phyloP scores from a whole-genome alignment of 768 basidiomycete genomes.

The Tricholoma bakamatsutake region DNA sequence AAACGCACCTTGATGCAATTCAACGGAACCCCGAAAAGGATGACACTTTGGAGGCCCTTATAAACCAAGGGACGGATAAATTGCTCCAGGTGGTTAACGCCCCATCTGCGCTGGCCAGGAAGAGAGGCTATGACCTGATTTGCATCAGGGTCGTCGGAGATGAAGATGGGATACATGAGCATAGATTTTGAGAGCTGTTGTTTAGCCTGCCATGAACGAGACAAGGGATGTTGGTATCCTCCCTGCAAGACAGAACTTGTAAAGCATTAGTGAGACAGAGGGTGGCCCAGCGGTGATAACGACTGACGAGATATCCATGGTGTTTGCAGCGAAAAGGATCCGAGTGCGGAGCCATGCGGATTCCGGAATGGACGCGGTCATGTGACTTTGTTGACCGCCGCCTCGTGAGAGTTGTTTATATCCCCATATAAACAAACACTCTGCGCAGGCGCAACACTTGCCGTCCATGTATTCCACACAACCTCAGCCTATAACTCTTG shows the following conservation, averaged over 20 bases:
- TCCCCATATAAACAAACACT: conserved; percentile 47
- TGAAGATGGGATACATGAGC: conserved; percentile 99
- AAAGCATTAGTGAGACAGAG: conserved; percentile 4
- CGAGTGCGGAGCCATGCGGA: no score
- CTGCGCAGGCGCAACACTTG: conserved; percentile 32
- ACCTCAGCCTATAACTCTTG: conserved; percentile 38
- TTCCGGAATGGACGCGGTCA: conserved; percentile 36
- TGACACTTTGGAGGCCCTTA: conserved; percentile 88
- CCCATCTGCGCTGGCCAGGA: conserved; percentile 91
- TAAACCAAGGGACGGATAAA: conserved; percentile 84
- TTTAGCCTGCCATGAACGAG: conserved; percentile 82
- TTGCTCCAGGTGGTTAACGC: conserved; percentile 83
- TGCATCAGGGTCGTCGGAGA: conserved; percentile 90
- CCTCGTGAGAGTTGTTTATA: conserved; percentile 31
- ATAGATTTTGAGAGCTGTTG: conserved; percentile 81
- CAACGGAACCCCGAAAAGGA: conserved; percentile 90
- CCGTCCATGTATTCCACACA: conserved; percentile 28
- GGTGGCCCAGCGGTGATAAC: background rate
- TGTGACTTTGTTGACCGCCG: conserved; percentile 39
- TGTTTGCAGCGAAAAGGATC: no score
- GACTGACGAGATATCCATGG: conserved; percentile 47
- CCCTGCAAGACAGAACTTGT: conserved; percentile 81
- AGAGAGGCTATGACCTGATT: conserved; percentile 69
- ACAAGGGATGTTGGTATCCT: conserved; percentile 88
- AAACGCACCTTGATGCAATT: conserved; percentile 63